These are phyloP conservation scores for Petunia secreta DNA, from an alignment of 257 asterid genomes.

Conservation along the genomic window DNA sequence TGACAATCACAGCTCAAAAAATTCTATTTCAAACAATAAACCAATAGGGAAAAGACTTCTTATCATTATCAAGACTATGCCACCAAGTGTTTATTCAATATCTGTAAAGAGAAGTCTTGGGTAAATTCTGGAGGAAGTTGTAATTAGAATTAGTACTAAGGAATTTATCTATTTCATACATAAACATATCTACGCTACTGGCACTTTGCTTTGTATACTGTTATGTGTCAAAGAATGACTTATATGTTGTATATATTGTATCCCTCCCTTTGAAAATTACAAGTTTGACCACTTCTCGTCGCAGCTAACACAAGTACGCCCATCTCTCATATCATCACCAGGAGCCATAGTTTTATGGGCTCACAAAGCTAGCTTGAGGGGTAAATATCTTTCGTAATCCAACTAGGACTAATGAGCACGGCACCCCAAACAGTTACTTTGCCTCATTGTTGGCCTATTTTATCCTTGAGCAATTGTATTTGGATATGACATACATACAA, in stretches of 20 bases:
- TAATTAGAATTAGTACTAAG: background rate
- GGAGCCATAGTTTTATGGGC: background rate
- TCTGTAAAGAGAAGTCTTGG: too few relatives aligned
- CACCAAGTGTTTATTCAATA: too few relatives aligned
- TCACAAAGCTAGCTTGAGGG: slow-evolving; percentile 6
- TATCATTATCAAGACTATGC: too few relatives aligned
- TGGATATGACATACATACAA: background rate
- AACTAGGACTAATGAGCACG: slow-evolving; percentile 6
- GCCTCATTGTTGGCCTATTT: background rate
- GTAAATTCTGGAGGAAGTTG: slow-evolving; percentile 6
- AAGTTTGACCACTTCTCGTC: background rate
- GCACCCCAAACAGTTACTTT: background rate
- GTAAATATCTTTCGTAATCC: background rate
- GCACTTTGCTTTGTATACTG: background rate
- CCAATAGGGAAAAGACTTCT: too few relatives aligned
- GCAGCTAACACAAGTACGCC: background rate
- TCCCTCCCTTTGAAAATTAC: background rate
- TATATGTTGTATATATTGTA: background rate
- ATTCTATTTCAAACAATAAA: too few relatives aligned
- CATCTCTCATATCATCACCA: slow-evolving; percentile 9
- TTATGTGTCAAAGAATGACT: background rate
- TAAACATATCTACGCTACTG: background rate
- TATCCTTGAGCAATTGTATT: background rate
- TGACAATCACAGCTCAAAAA: too few relatives aligned
- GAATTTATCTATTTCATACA: background rate